phyloP scores from a whole-genome alignment of 179 eudicot genomes.

The Dionaea muscipula region DNA sequence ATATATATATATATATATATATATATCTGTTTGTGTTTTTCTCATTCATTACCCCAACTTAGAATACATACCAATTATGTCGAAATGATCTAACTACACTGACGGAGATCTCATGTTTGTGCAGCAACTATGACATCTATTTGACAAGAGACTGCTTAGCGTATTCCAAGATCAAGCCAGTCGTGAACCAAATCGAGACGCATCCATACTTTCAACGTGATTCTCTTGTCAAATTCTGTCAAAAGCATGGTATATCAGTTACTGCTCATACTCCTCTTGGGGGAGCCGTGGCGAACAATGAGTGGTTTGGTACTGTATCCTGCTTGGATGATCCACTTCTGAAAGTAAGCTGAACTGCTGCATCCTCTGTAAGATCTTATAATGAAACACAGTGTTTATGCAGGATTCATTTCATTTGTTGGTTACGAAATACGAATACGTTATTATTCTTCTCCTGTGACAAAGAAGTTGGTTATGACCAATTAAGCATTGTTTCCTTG shows the following conservation, averaged over 20 bases:
- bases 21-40: too few species aligned
- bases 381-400: too few species aligned
- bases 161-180: slow-evolving; percentile 87
- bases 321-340: slow-evolving; percentile 85
- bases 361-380: neutral
- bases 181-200: slow-evolving; percentile 93
- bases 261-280: slow-evolving; percentile 96
- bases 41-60: too few species aligned
- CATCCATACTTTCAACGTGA: slow-evolving; percentile 96
- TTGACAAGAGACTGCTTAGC: slow-evolving; percentile 86
- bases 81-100: too few species aligned
- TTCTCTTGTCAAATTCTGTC: slow-evolving; percentile 77
- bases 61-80: too few species aligned
- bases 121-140: slow-evolving; percentile 93
- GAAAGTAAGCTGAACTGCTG: slow-evolving; percentile 29
- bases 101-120: slow-evolving; percentile 3
- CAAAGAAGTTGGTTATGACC: neutral
- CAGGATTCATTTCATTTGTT: too few species aligned
- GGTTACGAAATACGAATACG: too few species aligned
- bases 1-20: too few species aligned
- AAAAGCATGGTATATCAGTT: slow-evolving; percentile 70
- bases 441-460: neutral
- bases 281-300: slow-evolving; percentile 73
- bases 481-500: neutral
- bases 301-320: slow-evolving; percentile 87